These are phyloP conservation scores for Hysterangium stoloniferum DNA, from an alignment of 768 basidiomycete genomes.

Conservation along the genomic window DNA sequence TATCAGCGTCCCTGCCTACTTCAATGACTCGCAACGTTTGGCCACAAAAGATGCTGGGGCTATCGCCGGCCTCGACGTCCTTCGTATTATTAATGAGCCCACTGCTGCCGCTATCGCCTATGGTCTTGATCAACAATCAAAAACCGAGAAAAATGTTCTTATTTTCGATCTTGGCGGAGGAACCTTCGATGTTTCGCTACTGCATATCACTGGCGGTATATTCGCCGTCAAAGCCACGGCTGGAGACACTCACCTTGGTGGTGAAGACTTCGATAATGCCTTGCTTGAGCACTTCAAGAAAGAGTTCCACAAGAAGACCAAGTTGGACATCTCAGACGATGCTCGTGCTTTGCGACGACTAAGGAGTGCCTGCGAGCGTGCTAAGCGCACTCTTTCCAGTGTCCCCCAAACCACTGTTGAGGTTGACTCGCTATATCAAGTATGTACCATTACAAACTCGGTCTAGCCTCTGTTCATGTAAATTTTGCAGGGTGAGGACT, in stretches of 20 bases:
- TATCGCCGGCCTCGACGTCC: conserved; percentile 96
- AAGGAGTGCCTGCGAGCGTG: conserved; percentile 97
- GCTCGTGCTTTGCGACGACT: conserved; percentile 94
- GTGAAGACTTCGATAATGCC: conserved; percentile 99
- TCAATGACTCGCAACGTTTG: conserved; percentile 99
- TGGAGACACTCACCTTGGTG: conserved; percentile 98
- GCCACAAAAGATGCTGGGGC: conserved; percentile 99
- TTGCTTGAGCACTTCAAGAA: conserved; percentile 98
- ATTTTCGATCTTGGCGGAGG: conserved; percentile 99
- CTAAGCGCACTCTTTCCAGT: conserved; percentile 96
- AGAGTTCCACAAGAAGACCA: conserved; percentile 97
- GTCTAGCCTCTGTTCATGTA: background rate
- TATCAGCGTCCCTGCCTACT: conserved; percentile 89
- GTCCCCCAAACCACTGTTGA: conserved; percentile 99
- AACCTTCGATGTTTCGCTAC: conserved; percentile 98
- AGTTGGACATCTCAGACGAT: conserved; percentile 95
- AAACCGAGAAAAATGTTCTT: conserved; percentile 94
- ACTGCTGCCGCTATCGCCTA: conserved; percentile 99
- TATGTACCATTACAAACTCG: conserved; percentile 19
- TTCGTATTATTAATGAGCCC: conserved; percentile 99
- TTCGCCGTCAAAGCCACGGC: conserved; percentile 99
- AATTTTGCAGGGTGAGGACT: conserved; percentile 75
- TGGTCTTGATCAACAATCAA: conserved; percentile 93
- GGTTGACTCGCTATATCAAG: conserved; percentile 97
- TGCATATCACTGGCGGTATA: conserved; percentile 96